Percentiles rank a stretch among this genome's conserved stretches.
phyloP scores from a whole-genome alignment of 352 stramenopile species.

The Phytophthora hibernalis region DNA sequence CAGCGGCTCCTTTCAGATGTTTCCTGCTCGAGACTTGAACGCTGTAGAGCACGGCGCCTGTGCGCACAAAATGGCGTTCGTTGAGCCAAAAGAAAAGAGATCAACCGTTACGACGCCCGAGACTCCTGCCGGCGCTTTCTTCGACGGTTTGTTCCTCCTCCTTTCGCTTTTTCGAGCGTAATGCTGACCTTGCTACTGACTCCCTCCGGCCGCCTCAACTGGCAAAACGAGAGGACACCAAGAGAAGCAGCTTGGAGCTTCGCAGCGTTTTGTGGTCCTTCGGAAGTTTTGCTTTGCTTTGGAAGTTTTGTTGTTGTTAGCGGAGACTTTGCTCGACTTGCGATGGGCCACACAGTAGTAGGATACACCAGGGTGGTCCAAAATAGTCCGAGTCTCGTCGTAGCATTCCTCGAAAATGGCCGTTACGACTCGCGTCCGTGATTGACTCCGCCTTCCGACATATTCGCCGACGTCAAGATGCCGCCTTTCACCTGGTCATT shows the following conservation, averaged over 20 bases:
- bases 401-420: constrained; percentile 3
- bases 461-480: neutral
- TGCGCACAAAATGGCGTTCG: constrained; percentile 28
- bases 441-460: constrained; percentile 7
- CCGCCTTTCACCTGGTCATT: constrained; percentile 7
- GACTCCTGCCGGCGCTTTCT: constrained; percentile 36
- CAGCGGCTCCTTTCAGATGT: constrained; percentile 37
- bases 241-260: constrained; percentile 1
- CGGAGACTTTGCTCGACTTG: constrained; percentile 10
- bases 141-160: constrained; percentile 34
- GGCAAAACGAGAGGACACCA: constrained; percentile 23
- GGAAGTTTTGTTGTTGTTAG: too few species aligned
- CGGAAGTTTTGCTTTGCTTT: too few species aligned
- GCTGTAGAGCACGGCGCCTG: neutral
- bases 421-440: constrained; percentile 10
- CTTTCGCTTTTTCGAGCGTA: constrained; percentile 17
- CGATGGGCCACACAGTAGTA: neutral
- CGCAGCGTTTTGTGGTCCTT: neutral
- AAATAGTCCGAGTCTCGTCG: constrained; percentile 12
- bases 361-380: too few species aligned
- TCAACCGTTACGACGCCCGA: constrained; percentile 36
- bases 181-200: constrained; percentile 18
- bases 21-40: constrained; percentile 5
- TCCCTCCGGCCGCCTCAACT: constrained; percentile 35
- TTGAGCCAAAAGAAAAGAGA: constrained; percentile 21